Evolutionary conservation across 2,329 filamentous ascomycete genomes (phyloP).

Genomic region (Xylariaceae sp.): DNA sequence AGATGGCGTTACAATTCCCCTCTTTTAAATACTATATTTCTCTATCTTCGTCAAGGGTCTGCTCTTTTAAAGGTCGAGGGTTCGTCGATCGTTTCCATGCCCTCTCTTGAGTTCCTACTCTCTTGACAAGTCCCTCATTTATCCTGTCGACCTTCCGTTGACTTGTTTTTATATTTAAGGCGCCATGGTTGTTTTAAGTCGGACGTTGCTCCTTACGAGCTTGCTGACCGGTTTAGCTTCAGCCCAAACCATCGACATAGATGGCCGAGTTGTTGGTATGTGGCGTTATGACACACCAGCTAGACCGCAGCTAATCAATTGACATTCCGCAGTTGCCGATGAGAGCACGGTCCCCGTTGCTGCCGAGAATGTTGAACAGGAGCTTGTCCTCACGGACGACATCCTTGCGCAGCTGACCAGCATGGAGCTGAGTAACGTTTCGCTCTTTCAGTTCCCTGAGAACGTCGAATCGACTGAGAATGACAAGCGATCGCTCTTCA

Average conservation of each 20-base stretch:
- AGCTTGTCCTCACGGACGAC: conserved; percentile 22
- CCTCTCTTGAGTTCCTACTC: not conserved
- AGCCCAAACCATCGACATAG: conserved; percentile 16
- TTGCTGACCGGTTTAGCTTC: conserved; percentile 3
- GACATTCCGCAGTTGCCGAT: conserved; percentile 9
- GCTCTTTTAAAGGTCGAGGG: no score
- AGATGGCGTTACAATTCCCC: no score
- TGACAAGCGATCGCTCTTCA: conserved; percentile 13
- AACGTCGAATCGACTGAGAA: conserved; percentile 1
- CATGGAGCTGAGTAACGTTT: conserved; percentile 30
- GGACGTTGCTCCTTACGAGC: conserved; percentile 11
- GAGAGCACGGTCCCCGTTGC: conserved; percentile 18
- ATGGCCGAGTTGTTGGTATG: conserved; percentile 22
- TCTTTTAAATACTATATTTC: not conserved
- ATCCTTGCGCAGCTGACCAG: conserved; percentile 32
- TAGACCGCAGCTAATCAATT: not conserved
- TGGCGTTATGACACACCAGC: not conserved
- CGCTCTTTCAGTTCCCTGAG: conserved; percentile 35
- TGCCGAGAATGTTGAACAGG: conserved; percentile 8
- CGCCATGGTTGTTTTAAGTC: conserved; percentile 14
- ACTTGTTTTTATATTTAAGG: not conserved
- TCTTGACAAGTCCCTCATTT: conserved; percentile 1
- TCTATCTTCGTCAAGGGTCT: no score
- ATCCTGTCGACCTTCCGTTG: not conserved
- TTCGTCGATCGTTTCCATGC: not conserved